Percentiles rank a stretch among this genome's conserved stretches.
These are phyloP conservation scores for Anethum foeniculum DNA, from an alignment of 140 eudicot genomes.

Conservation along the genomic window DNA sequence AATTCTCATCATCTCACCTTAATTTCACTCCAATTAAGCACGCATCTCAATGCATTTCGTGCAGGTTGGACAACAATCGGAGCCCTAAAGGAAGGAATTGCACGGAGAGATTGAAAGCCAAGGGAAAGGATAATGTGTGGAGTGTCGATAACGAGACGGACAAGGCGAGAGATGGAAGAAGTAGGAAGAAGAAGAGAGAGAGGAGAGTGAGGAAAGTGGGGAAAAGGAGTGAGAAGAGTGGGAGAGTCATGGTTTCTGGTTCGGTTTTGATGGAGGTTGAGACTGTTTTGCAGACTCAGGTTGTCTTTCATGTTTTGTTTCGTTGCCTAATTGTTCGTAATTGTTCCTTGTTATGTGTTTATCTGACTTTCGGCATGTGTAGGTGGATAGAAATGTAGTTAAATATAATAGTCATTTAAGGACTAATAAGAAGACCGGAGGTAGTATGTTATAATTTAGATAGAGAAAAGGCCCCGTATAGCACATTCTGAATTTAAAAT, in stretches of 20 bases:
- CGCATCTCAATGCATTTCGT: constrained; percentile 17
- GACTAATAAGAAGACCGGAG: too few species aligned
- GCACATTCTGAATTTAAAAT: too few species aligned
- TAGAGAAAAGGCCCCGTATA: too few species aligned
- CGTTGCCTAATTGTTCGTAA: neutral
- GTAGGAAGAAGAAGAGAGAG: constrained; percentile 21
- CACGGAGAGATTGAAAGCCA: constrained; percentile 21
- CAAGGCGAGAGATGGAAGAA: constrained; percentile 23
- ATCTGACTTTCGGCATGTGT: too few species aligned
- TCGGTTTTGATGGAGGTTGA: constrained; percentile 77
- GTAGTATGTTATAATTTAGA: neutral
- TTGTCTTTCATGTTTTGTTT: neutral
- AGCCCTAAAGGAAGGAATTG: constrained; percentile 5
- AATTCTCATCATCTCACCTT: neutral
- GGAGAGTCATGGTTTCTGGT: constrained; percentile 56
- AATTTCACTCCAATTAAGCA: neutral
- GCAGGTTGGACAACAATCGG: constrained; percentile 15
- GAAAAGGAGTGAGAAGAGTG: constrained; percentile 8
- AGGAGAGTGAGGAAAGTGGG: neutral
- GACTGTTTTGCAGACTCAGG: constrained; percentile 87
- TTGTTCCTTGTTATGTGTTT: neutral
- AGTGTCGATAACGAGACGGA: constrained; percentile 42
- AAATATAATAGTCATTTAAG: too few species aligned
- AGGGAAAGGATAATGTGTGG: constrained; percentile 54
- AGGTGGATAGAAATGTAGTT: neutral